These are phyloP conservation scores for Boletus sp. DNA, from an alignment of 768 basidiomycete genomes.

Conservation along the genomic window DNA sequence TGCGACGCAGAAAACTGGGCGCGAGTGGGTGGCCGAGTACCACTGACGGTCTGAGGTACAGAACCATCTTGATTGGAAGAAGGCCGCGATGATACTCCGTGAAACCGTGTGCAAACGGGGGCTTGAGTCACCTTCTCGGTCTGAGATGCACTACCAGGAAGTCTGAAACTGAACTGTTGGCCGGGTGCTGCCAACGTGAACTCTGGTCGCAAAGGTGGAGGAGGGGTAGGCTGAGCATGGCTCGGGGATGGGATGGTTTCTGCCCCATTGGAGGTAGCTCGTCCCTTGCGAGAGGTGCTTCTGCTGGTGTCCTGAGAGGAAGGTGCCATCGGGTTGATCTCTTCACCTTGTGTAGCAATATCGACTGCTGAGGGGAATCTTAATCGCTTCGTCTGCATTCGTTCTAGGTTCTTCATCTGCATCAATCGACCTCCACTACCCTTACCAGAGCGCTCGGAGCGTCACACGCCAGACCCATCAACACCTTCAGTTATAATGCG, in stretches of 20 bases:
- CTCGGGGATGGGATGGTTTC: too few species aligned
- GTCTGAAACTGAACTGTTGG: background rate
- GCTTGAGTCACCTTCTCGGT: background rate
- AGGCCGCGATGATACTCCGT: background rate
- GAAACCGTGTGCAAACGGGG: background rate
- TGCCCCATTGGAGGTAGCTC: background rate
- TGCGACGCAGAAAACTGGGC: background rate
- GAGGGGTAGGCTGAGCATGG: too few species aligned
- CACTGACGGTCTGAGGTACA: background rate
- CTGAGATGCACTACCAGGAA: background rate
- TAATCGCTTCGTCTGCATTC: background rate
- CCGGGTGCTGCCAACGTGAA: background rate
- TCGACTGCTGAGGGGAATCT: background rate
- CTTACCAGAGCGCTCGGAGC: background rate
- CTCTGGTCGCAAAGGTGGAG: background rate
- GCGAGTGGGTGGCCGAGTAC: background rate
- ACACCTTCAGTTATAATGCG: too few species aligned
- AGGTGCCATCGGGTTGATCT: slow-evolving; percentile 5
- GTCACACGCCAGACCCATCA: background rate
- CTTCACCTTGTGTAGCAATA: background rate
- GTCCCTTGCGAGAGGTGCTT: background rate
- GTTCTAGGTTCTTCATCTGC: background rate
- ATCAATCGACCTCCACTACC: background rate
- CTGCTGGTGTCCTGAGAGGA: background rate
- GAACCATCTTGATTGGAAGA: background rate